Evolutionary conservation across 495 filamentous ascomycete genomes (phyloP).

Genomic region (Xylaria bambusicola): DNA sequence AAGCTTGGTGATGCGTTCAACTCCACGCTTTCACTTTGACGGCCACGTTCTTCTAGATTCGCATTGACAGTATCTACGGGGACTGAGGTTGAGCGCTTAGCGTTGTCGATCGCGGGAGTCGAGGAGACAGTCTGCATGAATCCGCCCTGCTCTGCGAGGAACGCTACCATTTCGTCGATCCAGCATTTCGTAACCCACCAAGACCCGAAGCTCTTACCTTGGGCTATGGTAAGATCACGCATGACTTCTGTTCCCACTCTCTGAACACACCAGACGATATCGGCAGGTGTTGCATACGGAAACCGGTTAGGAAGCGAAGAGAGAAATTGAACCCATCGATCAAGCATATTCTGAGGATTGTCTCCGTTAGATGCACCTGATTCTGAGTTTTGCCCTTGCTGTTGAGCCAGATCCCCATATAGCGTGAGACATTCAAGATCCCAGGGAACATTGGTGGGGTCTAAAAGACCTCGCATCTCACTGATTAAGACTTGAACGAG

Average conservation of each 20-base stretch:
- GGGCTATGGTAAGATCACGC: slow-evolving; percentile 77
- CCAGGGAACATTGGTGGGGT: slow-evolving; percentile 59
- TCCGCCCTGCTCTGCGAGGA: slow-evolving; percentile 88
- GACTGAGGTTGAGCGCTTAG: slow-evolving; percentile 31
- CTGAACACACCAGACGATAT: slow-evolving; percentile 69
- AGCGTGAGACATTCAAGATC: slow-evolving; percentile 56
- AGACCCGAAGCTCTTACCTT: slow-evolving; percentile 82
- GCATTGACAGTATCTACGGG: slow-evolving; percentile 20
- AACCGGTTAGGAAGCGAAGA: slow-evolving; percentile 73
- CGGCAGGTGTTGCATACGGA: slow-evolving; percentile 64
- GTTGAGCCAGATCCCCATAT: slow-evolving; percentile 52
- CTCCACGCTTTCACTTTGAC: slow-evolving; percentile 49
- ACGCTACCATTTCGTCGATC: slow-evolving; percentile 92
- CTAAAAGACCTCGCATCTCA: slow-evolving; percentile 72
- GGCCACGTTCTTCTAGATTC: slow-evolving; percentile 41
- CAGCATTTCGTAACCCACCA: slow-evolving; percentile 99
- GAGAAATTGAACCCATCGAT: slow-evolving; percentile 84
- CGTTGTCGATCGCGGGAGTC: slow-evolving; percentile 14
- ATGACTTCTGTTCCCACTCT: slow-evolving; percentile 68
- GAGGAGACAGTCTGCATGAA: slow-evolving; percentile 65
- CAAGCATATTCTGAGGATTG: slow-evolving; percentile 63
- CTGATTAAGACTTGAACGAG: slow-evolving; percentile 68
- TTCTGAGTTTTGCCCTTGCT: slow-evolving; percentile 36
- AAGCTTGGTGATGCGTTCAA: slow-evolving; percentile 36
- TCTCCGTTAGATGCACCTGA: slow-evolving; percentile 25